Conservation (phyloP, 2,329 filamentous ascomycete species). For the Venturia effusa region DNA sequence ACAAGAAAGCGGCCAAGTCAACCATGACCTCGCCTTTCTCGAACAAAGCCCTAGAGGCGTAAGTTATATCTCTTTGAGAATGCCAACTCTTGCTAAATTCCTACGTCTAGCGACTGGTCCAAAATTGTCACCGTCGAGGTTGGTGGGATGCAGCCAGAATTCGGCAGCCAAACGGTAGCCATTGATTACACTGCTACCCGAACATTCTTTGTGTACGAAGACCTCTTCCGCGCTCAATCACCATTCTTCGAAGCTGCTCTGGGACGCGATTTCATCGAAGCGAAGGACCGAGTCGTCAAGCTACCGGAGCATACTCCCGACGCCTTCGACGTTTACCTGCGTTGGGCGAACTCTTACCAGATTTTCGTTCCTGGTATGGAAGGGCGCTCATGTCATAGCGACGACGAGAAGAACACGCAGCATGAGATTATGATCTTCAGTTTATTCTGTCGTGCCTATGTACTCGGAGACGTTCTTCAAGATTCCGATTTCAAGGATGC, state of each 20-base stretch:
- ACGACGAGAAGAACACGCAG: neutral
- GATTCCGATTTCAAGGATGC: too few relatives aligned
- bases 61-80: too few relatives aligned
- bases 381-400: too few relatives aligned
- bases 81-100: too few relatives aligned
- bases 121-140: neutral
- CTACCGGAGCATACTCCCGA: neutral
- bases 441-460: too few relatives aligned
- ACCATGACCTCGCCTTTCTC: too few relatives aligned
- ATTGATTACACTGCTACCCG: neutral
- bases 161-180: neutral
- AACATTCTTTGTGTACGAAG: slow-evolving; percentile 4
- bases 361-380: neutral
- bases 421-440: too few relatives aligned
- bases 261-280: neutral
- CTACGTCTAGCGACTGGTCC: neutral
- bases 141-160: neutral
- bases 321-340: neutral
- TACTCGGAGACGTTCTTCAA: too few relatives aligned
- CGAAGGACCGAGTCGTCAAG: neutral
- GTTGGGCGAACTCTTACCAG: slow-evolving; percentile 14
- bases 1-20: too few relatives aligned
- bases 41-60: too few relatives aligned
- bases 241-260: neutral
- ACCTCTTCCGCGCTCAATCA: slow-evolving; percentile 3